Percentiles rank a stretch among this genome's conserved stretches.
Evolutionary conservation across 2,329 filamentous ascomycete species (phyloP).

Genomic region (Penicillium aurantiogriseum): DNA sequence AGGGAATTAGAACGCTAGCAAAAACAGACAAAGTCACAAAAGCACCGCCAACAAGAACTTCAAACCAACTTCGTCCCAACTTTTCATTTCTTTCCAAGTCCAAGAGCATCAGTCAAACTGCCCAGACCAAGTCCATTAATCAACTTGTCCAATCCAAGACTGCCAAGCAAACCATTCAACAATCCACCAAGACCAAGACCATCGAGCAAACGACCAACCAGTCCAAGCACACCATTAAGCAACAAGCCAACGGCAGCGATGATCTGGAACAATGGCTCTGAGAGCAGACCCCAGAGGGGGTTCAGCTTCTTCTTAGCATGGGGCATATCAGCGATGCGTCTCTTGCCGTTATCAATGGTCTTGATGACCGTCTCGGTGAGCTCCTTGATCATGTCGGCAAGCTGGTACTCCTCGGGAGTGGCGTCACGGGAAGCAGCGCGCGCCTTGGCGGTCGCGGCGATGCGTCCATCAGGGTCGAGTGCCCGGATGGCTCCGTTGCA

Average conservation of each 20-base stretch:
- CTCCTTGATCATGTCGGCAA: slow-evolving; percentile 82
- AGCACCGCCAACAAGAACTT: background rate
- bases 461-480: slow-evolving; percentile 83
- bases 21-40: background rate
- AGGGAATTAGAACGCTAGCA: background rate
- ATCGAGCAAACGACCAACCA: slow-evolving; percentile 77
- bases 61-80: background rate
- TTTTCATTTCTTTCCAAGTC: slow-evolving; percentile 51
- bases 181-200: slow-evolving; percentile 80
- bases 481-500: slow-evolving; percentile 83
- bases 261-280: slow-evolving; percentile 87
- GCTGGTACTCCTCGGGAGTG: slow-evolving; percentile 76
- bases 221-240: slow-evolving; percentile 75
- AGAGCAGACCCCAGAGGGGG: slow-evolving; percentile 73
- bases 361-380: slow-evolving; percentile 76
- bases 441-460: slow-evolving; percentile 80
- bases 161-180: slow-evolving; percentile 72
- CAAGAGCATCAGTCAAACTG: slow-evolving; percentile 40
- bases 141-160: slow-evolving; percentile 63
- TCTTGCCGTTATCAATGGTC: slow-evolving; percentile 84
- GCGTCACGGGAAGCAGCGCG: slow-evolving; percentile 73
- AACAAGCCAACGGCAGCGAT: slow-evolving; percentile 82
- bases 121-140: slow-evolving; percentile 54
- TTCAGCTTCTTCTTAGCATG: slow-evolving; percentile 94
- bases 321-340: slow-evolving; percentile 85